A percentile compares a stretch with the other conserved stretches of the same genome.
Evolutionary conservation across 2,329 filamentous ascomycete genomes (phyloP).

Genomic region (Trichoderma pleuroti): DNA sequence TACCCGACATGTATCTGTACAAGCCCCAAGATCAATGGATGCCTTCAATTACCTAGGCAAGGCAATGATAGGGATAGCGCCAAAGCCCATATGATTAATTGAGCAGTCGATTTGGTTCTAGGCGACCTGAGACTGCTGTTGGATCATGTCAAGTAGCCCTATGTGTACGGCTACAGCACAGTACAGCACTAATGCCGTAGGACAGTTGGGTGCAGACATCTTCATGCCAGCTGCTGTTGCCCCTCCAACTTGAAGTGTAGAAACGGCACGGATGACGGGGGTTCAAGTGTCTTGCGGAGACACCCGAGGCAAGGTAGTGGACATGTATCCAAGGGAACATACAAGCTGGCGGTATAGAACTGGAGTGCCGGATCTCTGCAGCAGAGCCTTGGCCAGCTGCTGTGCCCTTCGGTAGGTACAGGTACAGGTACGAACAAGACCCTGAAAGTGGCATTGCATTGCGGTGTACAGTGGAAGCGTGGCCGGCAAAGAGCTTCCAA

Average conservation of each 20-base stretch:
- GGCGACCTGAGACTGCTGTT: background rate
- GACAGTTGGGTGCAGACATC: background rate
- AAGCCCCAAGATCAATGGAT: background rate
- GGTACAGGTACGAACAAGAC: background rate
- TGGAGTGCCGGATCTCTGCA: background rate
- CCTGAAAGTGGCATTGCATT: background rate
- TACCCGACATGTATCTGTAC: background rate
- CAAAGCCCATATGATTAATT: background rate
- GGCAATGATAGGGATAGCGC: background rate
- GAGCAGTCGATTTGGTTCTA: background rate
- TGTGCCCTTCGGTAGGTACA: background rate
- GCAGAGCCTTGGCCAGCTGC: background rate
- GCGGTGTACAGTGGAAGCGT: too few relatives aligned
- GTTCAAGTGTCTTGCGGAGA: slow-evolving; percentile 4
- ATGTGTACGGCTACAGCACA: too few relatives aligned
- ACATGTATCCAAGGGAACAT: too few relatives aligned
- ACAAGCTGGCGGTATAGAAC: too few relatives aligned
- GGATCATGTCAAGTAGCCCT: background rate
- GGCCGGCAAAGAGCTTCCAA: background rate
- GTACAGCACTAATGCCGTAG: background rate
- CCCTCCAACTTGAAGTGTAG: slow-evolving; percentile 3
- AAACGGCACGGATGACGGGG: background rate
- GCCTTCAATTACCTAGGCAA: background rate
- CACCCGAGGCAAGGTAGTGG: background rate
- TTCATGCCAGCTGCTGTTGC: slow-evolving; percentile 5